Evolutionary conservation across 139 green algal genomes (phyloP).

Genomic region (Picochlorum sp.): DNA sequence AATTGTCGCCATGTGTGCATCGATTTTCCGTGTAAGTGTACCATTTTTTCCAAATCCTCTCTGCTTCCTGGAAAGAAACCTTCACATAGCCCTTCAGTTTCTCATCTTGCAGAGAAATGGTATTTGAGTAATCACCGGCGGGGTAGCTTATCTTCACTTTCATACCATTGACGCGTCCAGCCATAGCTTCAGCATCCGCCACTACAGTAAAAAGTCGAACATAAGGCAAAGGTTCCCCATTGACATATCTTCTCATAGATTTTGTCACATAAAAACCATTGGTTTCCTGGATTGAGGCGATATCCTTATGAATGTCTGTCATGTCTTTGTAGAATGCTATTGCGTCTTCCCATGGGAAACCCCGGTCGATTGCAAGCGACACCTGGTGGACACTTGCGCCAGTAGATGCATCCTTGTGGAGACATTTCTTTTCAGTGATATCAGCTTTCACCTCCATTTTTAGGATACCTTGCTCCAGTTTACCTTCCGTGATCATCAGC

Average conservation of each 20-base stretch:
- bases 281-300: too few species aligned
- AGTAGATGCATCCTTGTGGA: too few species aligned
- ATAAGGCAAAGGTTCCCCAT: too few species aligned
- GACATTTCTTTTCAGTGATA: too few species aligned
- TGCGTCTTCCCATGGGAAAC: not conserved
- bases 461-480: constrained; percentile 33
- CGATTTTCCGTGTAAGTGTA: constrained; percentile 1
- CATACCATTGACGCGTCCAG: not conserved
- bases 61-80: not conserved
- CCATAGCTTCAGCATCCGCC: not conserved
- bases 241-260: too few species aligned
- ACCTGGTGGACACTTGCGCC: too few species aligned
- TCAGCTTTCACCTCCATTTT: constrained; percentile 7
- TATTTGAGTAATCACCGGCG: not conserved
- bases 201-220: not conserved
- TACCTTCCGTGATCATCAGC: constrained; percentile 27
- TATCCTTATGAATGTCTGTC: too few species aligned
- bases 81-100: not conserved
- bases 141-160: not conserved
- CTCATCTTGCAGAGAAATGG: constrained; percentile 1
- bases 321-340: not conserved
- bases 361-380: too few species aligned
- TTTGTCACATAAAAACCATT: too few species aligned
- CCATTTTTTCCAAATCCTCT: constrained; percentile 20
- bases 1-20: constrained; percentile 16